Percentiles rank a stretch among this genome's conserved stretches.
Conservation (phyloP, 345 rosid species). For the Melaleuca quinquenervia region DNA sequence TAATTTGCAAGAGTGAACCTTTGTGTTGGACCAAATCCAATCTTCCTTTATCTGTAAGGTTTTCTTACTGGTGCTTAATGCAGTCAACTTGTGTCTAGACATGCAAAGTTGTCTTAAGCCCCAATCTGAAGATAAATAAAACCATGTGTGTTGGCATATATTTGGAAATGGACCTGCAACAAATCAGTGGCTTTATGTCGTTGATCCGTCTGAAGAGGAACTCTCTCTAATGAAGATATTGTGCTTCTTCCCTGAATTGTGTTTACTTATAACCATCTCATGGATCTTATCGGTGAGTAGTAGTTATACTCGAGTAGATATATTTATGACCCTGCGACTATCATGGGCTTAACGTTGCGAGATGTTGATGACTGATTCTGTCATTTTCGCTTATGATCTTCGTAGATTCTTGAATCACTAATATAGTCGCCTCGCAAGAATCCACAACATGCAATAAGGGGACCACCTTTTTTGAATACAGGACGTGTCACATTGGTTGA, state of each 20-base stretch:
- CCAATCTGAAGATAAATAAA: not conserved
- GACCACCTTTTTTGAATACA: not conserved
- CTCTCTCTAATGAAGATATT: not conserved
- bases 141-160: not conserved
- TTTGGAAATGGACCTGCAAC: not conserved
- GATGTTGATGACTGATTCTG: not conserved
- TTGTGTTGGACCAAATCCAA: not conserved
- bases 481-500: not conserved
- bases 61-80: not conserved
- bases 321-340: not conserved
- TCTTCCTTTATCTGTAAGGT: not conserved
- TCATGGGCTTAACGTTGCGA: not conserved
- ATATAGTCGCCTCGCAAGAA: not conserved
- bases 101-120: not conserved
- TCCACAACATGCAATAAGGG: not conserved
- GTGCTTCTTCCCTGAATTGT: not conserved
- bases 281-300: not conserved
- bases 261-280: not conserved
- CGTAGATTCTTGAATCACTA: not conserved
- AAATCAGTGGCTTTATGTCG: not conserved
- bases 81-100: not conserved
- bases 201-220: not conserved
- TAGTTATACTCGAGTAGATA: not conserved
- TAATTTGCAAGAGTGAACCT: not conserved
- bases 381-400: not conserved